Percentiles rank a stretch among this genome's conserved stretches.
Conservation (phyloP, 2,329 filamentous ascomycete species). For the Reticulascus tulasneorum region DNA sequence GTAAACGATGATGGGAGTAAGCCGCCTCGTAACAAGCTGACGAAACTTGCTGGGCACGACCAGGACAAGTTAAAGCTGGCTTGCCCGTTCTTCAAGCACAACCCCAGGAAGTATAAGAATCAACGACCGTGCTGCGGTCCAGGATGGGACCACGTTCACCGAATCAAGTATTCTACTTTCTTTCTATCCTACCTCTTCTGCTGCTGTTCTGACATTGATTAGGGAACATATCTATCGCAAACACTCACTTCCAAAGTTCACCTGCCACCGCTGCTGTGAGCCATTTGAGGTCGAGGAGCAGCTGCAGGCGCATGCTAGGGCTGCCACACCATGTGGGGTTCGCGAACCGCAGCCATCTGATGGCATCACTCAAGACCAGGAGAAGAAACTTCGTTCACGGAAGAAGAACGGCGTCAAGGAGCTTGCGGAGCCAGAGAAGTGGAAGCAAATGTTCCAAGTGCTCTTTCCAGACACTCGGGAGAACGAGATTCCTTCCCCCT, state of each 20-base stretch:
- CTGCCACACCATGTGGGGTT: slow-evolving; percentile 18
- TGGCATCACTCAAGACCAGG: slow-evolving; percentile 31
- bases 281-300: slow-evolving; percentile 28
- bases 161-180: slow-evolving; percentile 28
- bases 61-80: slow-evolving; percentile 19
- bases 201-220: neutral
- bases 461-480: slow-evolving; percentile 28
- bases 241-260: slow-evolving; percentile 25
- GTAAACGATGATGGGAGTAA: neutral
- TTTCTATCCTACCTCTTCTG: neutral
- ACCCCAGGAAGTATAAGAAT: slow-evolving; percentile 28
- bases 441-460: slow-evolving; percentile 30
- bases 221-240: slow-evolving; percentile 35
- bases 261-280: slow-evolving; percentile 30
- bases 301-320: slow-evolving; percentile 26
- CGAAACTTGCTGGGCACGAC: slow-evolving; percentile 5
- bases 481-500: slow-evolving; percentile 15
- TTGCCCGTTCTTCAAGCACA: slow-evolving; percentile 37
- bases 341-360: slow-evolving; percentile 22
- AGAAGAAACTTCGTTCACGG: slow-evolving; percentile 28
- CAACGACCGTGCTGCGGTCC: slow-evolving; percentile 30
- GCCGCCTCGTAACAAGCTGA: slow-evolving; percentile 3
- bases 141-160: slow-evolving; percentile 33
- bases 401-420: slow-evolving; percentile 25
- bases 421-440: slow-evolving; percentile 30